Conservation (phyloP, 805 yeast species). For the Yamadazyma sp. region DNA sequence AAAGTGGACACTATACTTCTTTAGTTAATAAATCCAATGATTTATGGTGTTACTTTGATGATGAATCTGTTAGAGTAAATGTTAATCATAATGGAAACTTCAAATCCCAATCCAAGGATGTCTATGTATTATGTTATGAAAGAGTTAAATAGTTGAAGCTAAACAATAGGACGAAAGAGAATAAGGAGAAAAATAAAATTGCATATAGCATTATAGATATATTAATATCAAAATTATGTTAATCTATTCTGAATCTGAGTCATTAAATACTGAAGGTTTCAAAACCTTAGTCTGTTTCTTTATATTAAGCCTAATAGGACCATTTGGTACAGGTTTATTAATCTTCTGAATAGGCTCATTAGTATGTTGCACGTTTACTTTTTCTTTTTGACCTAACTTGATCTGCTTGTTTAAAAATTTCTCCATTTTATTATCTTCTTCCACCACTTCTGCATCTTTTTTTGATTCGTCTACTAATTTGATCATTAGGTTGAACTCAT, state of each 20-base stretch:
- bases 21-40: slow-evolving; percentile 53
- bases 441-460: not conserved
- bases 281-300: slow-evolving; percentile 1
- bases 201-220: too few species aligned
- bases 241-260: slow-evolving; percentile 1
- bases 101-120: slow-evolving; percentile 51
- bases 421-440: slow-evolving; percentile 7
- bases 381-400: slow-evolving; percentile 29
- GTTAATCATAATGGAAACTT: slow-evolving; percentile 46
- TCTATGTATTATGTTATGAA: slow-evolving; percentile 69
- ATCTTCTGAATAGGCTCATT: too few species aligned
- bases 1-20: slow-evolving; percentile 77
- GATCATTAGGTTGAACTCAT: slow-evolving; percentile 31
- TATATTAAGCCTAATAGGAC: slow-evolving; percentile 2
- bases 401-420: slow-evolving; percentile 50
- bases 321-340: not conserved
- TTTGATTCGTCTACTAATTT: slow-evolving; percentile 21
- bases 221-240: too few species aligned
- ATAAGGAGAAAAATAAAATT: not conserved
- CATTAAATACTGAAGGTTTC: slow-evolving; percentile 6
- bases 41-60: slow-evolving; percentile 75
- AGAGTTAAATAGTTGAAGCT: slow-evolving; percentile 16
- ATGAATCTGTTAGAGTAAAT: slow-evolving; percentile 51
- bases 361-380: not conserved
- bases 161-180: too few species aligned